Base-by-base conservation (phyloP, 1,284 basidiomycete genomes). In the Puccinia triticina region DNA sequence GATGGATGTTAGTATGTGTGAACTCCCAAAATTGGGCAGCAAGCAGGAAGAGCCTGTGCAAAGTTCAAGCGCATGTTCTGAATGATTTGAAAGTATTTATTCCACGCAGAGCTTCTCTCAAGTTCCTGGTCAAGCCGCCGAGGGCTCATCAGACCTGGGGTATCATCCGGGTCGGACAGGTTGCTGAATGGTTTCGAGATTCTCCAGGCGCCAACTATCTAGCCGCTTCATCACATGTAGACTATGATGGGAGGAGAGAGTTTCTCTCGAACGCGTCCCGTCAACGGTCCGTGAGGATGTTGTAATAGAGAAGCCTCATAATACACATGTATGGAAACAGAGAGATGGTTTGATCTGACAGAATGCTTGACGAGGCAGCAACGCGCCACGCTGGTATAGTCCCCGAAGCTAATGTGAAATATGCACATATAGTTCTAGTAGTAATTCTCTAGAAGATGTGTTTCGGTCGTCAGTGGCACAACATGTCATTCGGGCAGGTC, bases 261-360 rank as follows among this genome's bases (percentile, higher is more conserved):
- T 69, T 43, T 2, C 8, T 48, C 66, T 69, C 66, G 66, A 69
- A 69, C 66, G 66, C 66, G 66, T 69, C 66, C 66, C 66, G 66
- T 43, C 37, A 29, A 48, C 66, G 40, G 66, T 69, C 66, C 66
- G 43, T 46, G n/a, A 69, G 8, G 43, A 69, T 10, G 21, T 32
- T 43, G 64, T 43, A 67, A 67, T 67, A 40, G 64, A 67, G 40
- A 43, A 40, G 34, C 64, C 43, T 67, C 29, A 43, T n/a, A 1
- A n/a, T 67, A 43, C 66, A 69, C 66, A 46, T 40, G 64, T n/a
- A 66, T 37, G 37, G 37, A 66, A 43, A 66, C 34, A 66, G 64
- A 66, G 34, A 37, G 64, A 66, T 66, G 21, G 23, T 69, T 46
- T 69, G 23, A 43, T 40, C 32, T 21, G 66, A 69, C 66, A 48